Evolutionary conservation across 1,284 basidiomycete species (phyloP), one percentile per base, ranked within the genome.

Genomic region (Cutaneotrichosporon cavernicola): DNA sequence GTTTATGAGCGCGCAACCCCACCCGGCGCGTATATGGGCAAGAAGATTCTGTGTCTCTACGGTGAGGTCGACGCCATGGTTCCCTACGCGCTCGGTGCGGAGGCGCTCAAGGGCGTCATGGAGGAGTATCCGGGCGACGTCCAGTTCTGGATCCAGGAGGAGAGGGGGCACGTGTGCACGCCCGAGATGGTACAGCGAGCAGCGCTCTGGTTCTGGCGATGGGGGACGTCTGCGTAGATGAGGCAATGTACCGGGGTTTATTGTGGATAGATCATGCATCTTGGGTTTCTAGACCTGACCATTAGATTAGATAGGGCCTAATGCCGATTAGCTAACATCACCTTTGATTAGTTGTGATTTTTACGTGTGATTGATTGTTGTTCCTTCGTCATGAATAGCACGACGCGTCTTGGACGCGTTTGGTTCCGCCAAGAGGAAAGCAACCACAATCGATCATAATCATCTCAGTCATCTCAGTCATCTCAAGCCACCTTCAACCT

Each of bases 11-110:
- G 40, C 32, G 30, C 57, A 13, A 50, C 51, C 10, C 43, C 40
- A 21, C 22, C 43, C 5, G 56, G 22, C 34, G 56, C 43, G 31
- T 92, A 89, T 76, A 65, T 82, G 2, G 86, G 85, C 0, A 90
- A 90, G 80, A 86, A 85, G 72, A 84, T 92, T 14, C 81, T 91
- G 6, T 85, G 89, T 0, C 76, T 91, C 4, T 86, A 87, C 4
- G 90, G 83, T 0, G 70, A 59, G 43, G 73, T 74, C 2, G 83
- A 84, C 65, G 66, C 61, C 34, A 65, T 79, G 40, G 73, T 81
- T 49, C 74, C 81, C 8, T 59, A 58, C 40, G 47, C 31, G 11
- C 50, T 58, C 7, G 62, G 62, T 10, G 50, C 57, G 38, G 50
- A 58, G 43, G 31, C 31, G 21, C 61, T 62, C 22, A 36, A 49